phyloP scores from a whole-genome alignment of 192 early-diverging fungal genomes.

The Rhizophagus sp. region DNA sequence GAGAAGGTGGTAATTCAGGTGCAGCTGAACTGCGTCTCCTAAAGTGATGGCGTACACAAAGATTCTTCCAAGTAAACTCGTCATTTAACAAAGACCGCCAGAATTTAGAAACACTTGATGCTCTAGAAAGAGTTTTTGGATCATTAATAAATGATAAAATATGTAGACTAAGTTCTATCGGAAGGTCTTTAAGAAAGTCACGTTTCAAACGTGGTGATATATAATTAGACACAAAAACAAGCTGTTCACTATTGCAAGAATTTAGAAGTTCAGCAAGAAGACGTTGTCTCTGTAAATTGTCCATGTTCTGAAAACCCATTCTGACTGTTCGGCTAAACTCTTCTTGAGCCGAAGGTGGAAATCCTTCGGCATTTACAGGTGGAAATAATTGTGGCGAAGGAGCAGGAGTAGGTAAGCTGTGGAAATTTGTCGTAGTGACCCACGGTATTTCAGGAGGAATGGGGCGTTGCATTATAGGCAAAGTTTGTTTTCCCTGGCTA shows the following conservation, averaged over 20 bases:
- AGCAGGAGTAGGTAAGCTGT: constrained; percentile 25
- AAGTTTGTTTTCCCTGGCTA: constrained; percentile 1
- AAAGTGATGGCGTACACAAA: constrained; percentile 44
- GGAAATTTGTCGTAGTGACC: constrained; percentile 29
- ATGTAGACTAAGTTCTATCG: constrained; percentile 74
- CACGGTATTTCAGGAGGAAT: constrained; percentile 20
- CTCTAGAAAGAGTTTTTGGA: constrained; percentile 69
- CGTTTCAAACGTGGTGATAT: constrained; percentile 74
- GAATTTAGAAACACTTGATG: constrained; percentile 68
- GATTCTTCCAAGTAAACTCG: constrained; percentile 46
- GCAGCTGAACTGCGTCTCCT: constrained; percentile 32
- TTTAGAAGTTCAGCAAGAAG: constrained; percentile 51
- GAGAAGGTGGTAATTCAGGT: constrained; percentile 11
- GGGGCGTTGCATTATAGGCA: constrained; percentile 14
- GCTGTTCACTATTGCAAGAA: constrained; percentile 51
- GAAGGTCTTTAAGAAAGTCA: constrained; percentile 85
- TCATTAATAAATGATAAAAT: constrained; percentile 88
- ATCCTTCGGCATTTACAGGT: background rate
- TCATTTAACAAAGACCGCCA: constrained; percentile 58
- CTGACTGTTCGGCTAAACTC: constrained; percentile 25
- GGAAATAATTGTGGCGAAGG: constrained; percentile 30
- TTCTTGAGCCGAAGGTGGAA: background rate
- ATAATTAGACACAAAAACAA: constrained; percentile 48
- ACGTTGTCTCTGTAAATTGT: constrained; percentile 26
- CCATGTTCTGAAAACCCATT: constrained; percentile 31